Evolutionary conservation across 768 basidiomycete species (phyloP).

Genomic region (Lyophyllum atratum): DNA sequence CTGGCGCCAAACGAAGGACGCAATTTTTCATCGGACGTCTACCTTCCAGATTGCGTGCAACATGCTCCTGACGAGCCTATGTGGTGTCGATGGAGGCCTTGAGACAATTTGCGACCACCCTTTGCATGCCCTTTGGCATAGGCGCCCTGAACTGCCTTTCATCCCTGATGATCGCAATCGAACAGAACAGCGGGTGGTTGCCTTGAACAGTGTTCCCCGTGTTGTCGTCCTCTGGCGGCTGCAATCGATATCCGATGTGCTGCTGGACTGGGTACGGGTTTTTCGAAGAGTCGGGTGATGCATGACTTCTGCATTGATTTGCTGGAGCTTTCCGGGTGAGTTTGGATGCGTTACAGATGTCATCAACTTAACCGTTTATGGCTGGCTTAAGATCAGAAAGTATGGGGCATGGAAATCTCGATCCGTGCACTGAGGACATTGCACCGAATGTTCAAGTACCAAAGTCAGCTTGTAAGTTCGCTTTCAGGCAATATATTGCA

Average conservation of each 20-base stretch:
- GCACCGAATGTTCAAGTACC: background rate
- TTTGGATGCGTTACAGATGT: background rate
- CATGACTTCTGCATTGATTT: conserved; percentile 10
- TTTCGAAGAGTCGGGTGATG: conserved; percentile 7
- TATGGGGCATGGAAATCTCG: background rate
- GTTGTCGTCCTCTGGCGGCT: conserved; percentile 4
- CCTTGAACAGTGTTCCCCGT: background rate
- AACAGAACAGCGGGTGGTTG: background rate
- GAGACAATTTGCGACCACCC: background rate
- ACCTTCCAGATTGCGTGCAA: conserved; percentile 1
- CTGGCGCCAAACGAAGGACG: conserved; percentile 6
- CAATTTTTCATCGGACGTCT: conserved; percentile 3
- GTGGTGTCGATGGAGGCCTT: background rate
- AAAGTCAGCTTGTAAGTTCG: background rate
- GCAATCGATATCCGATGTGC: conserved; percentile 1
- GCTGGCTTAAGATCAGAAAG: conserved; percentile 2
- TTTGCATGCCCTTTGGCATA: conserved; percentile 8
- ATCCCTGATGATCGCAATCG: background rate
- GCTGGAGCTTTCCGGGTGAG: conserved; percentile 10
- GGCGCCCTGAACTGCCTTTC: conserved; percentile 1
- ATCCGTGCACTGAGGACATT: conserved; percentile 3
- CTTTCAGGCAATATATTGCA: conserved; percentile 2
- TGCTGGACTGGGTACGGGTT: conserved; percentile 1
- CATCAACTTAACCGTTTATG: background rate
- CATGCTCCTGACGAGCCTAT: background rate